Conservation (phyloP, 2,329 filamentous ascomycete species). For the Penicillium fuscoglaucum region DNA sequence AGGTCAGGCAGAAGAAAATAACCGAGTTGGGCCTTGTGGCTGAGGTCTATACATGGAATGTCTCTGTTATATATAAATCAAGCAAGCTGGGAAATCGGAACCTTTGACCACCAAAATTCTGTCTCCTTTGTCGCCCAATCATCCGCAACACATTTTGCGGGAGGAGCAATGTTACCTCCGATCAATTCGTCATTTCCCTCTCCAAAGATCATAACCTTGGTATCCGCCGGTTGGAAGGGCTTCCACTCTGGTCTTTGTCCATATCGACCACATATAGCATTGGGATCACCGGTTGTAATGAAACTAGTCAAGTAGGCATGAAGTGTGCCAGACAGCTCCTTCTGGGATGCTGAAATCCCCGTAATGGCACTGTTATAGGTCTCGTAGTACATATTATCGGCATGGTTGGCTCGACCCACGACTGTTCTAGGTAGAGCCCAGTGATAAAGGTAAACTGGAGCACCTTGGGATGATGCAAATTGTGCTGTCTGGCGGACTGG, state of each 20-base stretch:
- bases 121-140: slow-evolving; percentile 48
- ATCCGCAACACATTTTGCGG: slow-evolving; percentile 45
- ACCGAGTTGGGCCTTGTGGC: background rate
- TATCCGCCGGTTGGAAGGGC: slow-evolving; percentile 31
- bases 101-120: slow-evolving; percentile 48
- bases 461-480: slow-evolving; percentile 36
- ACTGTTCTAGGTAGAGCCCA: slow-evolving; percentile 53
- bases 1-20: background rate
- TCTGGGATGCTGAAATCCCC: slow-evolving; percentile 42
- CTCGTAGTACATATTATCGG: slow-evolving; percentile 53
- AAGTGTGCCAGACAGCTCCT: slow-evolving; percentile 44
- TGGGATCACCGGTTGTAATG: slow-evolving; percentile 50
- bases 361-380: slow-evolving; percentile 41
- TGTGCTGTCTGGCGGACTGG: slow-evolving; percentile 51
- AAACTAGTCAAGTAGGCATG: slow-evolving; percentile 55
- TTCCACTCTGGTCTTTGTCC: slow-evolving; percentile 40
- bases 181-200: slow-evolving; percentile 52
- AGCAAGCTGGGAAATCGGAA: slow-evolving; percentile 31
- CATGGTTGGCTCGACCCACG: slow-evolving; percentile 50
- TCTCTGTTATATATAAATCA: background rate
- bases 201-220: slow-evolving; percentile 48
- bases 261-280: slow-evolving; percentile 34
- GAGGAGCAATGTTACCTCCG: slow-evolving; percentile 43
- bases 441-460: slow-evolving; percentile 54
- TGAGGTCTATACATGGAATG: background rate